Conservation (phyloP, 73 alveolate species). For the Loxodes magnus region DNA sequence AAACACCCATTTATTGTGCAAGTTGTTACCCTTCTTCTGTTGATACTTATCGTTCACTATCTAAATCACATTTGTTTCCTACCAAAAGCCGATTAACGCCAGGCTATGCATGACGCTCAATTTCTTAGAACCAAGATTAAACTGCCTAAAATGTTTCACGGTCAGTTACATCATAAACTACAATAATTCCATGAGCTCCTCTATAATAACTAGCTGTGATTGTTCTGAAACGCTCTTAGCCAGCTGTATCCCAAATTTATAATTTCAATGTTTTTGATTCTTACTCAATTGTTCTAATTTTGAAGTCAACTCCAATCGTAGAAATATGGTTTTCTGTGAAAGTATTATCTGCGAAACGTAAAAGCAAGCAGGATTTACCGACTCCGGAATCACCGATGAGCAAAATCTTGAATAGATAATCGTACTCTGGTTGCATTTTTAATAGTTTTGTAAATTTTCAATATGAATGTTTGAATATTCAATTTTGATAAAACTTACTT, state of each 20-base stretch:
- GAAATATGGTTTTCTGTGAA: constrained; percentile 37
- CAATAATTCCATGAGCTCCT: constrained; percentile 38
- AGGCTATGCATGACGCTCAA: constrained; percentile 7
- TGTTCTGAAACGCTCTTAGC: constrained; percentile 29
- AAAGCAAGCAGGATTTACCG: constrained; percentile 28
- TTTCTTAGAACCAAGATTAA: constrained; percentile 30
- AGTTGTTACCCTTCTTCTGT: constrained; percentile 44
- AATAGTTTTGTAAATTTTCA: too few species aligned
- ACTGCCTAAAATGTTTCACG: constrained; percentile 37
- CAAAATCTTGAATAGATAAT: constrained; percentile 25
- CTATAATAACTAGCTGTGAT: constrained; percentile 40
- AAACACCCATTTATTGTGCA: constrained; percentile 48
- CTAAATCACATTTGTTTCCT: constrained; percentile 36
- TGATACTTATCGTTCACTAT: constrained; percentile 34
- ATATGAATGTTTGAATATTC: too few species aligned
- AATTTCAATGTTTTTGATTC: constrained; percentile 37
- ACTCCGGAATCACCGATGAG: constrained; percentile 45
- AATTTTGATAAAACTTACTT: too few species aligned
- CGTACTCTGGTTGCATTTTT: too few species aligned
- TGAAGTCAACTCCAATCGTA: constrained; percentile 48
- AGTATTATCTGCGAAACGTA: constrained; percentile 40
- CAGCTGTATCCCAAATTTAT: constrained; percentile 40
- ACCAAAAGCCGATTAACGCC: constrained; percentile 18
- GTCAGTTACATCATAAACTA: constrained; percentile 36
- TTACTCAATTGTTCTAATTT: constrained; percentile 33